phyloP scores from a whole-genome alignment of 257 asterid species.

The Penstemon barbatus region DNA sequence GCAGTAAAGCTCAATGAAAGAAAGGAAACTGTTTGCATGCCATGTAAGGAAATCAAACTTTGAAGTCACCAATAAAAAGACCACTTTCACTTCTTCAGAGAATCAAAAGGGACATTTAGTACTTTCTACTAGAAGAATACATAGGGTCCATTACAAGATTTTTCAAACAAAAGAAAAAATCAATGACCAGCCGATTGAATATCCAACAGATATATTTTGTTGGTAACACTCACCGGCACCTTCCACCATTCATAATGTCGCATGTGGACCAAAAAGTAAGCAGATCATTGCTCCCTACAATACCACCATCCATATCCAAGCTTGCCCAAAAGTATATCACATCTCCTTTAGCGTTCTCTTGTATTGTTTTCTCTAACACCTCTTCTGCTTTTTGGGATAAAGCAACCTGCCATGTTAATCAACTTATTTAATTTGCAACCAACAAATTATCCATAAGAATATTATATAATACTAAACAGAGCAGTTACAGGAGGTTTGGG shows the following conservation, averaged over 20 bases:
- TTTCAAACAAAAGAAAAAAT: background rate
- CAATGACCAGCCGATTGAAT: conserved; percentile 12
- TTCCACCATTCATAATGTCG: conserved; percentile 89
- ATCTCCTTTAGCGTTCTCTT: conserved; percentile 71
- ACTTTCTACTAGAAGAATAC: conserved; percentile 3
- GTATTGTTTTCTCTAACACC: conserved; percentile 73
- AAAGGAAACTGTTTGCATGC: background rate
- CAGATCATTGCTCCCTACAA: conserved; percentile 57
- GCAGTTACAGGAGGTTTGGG: conserved; percentile 14
- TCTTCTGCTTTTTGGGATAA: conserved; percentile 74
- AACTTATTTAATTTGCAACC: conserved; percentile 21
- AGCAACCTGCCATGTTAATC: conserved; percentile 58
- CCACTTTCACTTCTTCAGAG: conserved; percentile 3
- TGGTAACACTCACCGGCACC: conserved; percentile 74
- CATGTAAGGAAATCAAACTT: conserved; percentile 1
- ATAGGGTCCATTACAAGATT: conserved; percentile 8
- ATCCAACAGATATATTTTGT: conserved; percentile 17
- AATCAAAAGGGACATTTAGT: background rate
- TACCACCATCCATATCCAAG: conserved; percentile 68
- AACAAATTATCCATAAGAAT: conserved; percentile 1
- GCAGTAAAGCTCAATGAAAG: conserved; percentile 6
- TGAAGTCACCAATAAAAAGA: background rate
- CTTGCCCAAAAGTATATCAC: conserved; percentile 83
- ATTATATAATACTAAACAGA: conserved; percentile 10
- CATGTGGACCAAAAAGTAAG: conserved; percentile 97